Evolutionary conservation across 139 green algal genomes (phyloP), one percentile per base, ranked within the genome.

Genomic region (Diplosphaera chodatii): DNA sequence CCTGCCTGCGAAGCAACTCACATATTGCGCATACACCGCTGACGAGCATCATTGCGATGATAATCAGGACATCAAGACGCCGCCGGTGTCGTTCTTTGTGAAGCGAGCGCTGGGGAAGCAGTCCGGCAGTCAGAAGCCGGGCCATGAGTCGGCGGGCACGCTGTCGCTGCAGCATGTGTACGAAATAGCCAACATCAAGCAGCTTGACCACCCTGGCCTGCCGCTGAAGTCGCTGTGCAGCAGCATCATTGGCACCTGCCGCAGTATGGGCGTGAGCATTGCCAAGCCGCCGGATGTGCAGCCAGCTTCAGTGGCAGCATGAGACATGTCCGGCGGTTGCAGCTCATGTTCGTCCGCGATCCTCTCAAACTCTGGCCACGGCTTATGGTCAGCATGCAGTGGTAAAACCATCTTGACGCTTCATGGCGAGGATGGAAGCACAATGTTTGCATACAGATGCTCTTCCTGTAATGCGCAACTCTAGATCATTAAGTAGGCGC

Each of bases 161-260:
- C 88, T 99, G 28, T 91, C 85, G 0, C 76, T 97, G 23, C 97
- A 97, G 78, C 90, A 98, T 75, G 55, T 98, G 4, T 94, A 97
- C 74, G 89, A 96, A 41, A 98, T 98, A 37, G 94, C 90, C 1
- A 76, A 74, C 34, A 48, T 91, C 13, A 98, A 99, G 83, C 83
- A 92, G 74, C 55, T 75, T 6, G 94, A 98, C 78, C 78, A 66
- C 33, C 79, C 85, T 2, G 68, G 85, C 67, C 68, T 97, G 28
- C 63, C 79, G 6, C 67, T 98, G 67, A 64, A 91, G 40, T 84
- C 85, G 8, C 82, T 97, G 22, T 87, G 84, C 31, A 90, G 86
- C 34, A 82, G 66, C 31, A 79, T 98, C 30, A 88, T 96, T 62
- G 85, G 81, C 16, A 91, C 89, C 1, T 95, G 89, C 71, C 78